These are phyloP conservation scores for Cyberlindnera petersonii DNA, from an alignment of 805 yeast species.

Conservation along the genomic window DNA sequence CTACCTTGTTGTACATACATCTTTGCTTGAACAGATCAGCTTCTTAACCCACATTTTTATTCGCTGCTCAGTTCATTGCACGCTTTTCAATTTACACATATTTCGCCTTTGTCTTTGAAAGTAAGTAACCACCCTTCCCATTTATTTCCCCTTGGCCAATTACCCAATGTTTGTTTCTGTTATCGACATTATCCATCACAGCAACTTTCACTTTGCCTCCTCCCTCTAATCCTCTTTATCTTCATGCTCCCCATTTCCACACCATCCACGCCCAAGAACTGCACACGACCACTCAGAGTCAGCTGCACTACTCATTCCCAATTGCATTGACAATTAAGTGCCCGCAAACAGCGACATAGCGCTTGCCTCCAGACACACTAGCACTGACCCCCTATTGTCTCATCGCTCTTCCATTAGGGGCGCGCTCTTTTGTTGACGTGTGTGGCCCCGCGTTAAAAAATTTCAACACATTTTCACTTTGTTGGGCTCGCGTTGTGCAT, in stretches of 20 bases:
- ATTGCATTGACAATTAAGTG: no score
- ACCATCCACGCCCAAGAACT: no score
- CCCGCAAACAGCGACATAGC: no score
- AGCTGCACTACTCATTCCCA: no score
- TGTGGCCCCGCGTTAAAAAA: constrained; percentile 13
- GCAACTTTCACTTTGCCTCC: no score
- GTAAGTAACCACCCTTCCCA: constrained; percentile 6
- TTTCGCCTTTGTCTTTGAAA: constrained; percentile 6
- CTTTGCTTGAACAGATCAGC: not conserved
- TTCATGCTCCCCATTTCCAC: no score
- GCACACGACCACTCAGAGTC: no score
- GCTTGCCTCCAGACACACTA: not conserved
- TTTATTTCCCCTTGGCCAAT: not conserved
- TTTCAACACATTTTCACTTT: constrained; percentile 14
- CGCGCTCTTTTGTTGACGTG: constrained; percentile 12
- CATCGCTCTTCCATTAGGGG: not conserved
- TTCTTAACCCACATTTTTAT: not conserved
- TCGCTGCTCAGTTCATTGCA: not conserved
- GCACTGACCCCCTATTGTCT: no score
- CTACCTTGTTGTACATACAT: not conserved
- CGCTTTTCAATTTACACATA: not conserved
- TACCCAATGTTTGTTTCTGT: no score
- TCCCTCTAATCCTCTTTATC: no score
- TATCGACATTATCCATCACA: no score
- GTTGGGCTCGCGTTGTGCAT: constrained; percentile 15